Evolutionary conservation across 2,329 filamentous ascomycete species (phyloP).

Genomic region (Neofusicoccum umdonicola): DNA sequence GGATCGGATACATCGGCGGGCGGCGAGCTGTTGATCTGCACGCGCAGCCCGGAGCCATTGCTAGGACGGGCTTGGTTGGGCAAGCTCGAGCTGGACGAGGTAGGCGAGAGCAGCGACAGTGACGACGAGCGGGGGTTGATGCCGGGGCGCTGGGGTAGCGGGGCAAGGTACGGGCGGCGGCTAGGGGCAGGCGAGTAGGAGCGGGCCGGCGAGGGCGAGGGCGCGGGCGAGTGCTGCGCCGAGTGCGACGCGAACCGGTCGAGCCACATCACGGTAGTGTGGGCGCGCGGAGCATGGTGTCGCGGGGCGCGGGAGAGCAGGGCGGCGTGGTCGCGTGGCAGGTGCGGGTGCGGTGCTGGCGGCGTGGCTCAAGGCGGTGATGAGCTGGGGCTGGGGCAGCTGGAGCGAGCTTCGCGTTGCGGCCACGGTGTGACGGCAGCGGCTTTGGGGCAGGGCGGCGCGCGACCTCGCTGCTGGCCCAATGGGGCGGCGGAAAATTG

Average conservation of each 20-base stretch:
- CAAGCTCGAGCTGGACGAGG: conserved; percentile 74
- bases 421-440: neutral
- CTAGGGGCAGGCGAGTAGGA: conserved; percentile 70
- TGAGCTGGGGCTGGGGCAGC: neutral
- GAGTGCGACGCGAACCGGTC: conserved; percentile 74
- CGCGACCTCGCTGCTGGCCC: neutral
- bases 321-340: neutral
- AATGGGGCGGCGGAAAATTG: conserved; percentile 11
- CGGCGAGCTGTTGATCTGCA: conserved; percentile 49
- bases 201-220: conserved; percentile 56
- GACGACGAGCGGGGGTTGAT: conserved; percentile 72
- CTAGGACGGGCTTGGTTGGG: conserved; percentile 61
- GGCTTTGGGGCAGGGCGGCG: neutral
- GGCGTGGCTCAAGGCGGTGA: neutral
- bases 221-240: conserved; percentile 52
- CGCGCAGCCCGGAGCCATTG: conserved; percentile 68
- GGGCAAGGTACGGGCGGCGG: conserved; percentile 64
- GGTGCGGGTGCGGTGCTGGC: neutral
- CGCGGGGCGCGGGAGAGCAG: neutral
- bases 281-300: conserved; percentile 21
- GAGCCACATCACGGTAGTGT: conserved; percentile 70
- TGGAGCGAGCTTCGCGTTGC: too few relatives aligned
- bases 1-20: conserved; percentile 65
- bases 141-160: conserved; percentile 66
- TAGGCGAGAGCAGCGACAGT: conserved; percentile 70